Base-by-base conservation (phyloP, 2,329 filamentous ascomycete species). In the Aspergillus ustus region DNA sequence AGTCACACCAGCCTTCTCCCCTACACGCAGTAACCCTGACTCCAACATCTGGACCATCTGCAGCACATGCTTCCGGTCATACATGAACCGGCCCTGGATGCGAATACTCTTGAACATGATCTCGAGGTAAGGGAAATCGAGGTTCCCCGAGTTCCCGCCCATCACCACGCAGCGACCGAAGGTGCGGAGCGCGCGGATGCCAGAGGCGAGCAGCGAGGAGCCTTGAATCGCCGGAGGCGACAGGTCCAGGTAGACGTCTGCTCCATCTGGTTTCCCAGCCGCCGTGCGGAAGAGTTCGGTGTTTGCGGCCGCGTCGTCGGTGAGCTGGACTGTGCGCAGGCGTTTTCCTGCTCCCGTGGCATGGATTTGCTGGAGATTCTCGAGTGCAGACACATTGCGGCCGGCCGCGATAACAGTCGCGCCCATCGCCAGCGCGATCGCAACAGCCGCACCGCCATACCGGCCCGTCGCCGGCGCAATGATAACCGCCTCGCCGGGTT, bases 71-170 rank as follows among this genome's bases (percentile, higher is more conserved):
- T 29, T 15, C 11, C 59, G 40, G 3, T 46, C 52, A 29, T 61
- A 61, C 59, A 61, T 61, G 19, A 51, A 57, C 6, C 59, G 53
- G 17, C 59, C 59, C 20, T 52, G 48, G 22, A 61, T 40, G 9
- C 46, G 34, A 17, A 61, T 31, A 11, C 34, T 52, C 52, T 52
- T 51, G 25, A 45, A 15, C 52, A 61, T 57, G 20, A 61, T 29
- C 11, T 19, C 52, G 2, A 45, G 22, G 9, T 57, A 57, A 1
- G 59, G 53, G n/a, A 61, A 15, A 9, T 20, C 29, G 25, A 57
- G 31, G 5, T 49, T 48, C 2, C 48, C 59, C 15, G 13, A 17
- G 13, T 22, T 15, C 2, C 53, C 59, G 1, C 59, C 59, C 59
- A 57, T 61, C 2, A 57, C 17, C 9, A 34, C 13, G 46, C 45